Base-by-base conservation (phyloP, 1,284 basidiomycete species). In the Butyriboletus appendiculatus region DNA sequence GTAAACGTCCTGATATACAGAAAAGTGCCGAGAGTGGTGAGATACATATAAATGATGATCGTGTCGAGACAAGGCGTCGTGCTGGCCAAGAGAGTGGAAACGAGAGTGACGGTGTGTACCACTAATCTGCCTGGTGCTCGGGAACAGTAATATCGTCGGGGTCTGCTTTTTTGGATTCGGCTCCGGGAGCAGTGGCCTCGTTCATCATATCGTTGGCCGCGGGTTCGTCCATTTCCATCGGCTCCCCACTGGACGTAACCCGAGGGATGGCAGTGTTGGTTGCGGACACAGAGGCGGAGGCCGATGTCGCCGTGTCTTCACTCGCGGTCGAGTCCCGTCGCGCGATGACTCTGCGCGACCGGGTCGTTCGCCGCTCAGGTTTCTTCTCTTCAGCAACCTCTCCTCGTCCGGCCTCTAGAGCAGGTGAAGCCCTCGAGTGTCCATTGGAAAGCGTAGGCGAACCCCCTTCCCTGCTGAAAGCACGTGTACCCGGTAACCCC, bases 321-420 rank as follows among this genome's bases (percentile, higher is more conserved):
- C 75, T 79, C 10, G 63, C 59, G 20, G 61, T 68, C 3, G 80
- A 80, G 52, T 75, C 73, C 33, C 76, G 69, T 24, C 76, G 73
- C 54, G 71, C 55, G 30, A 62, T 41, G 4, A 48, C 73, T n/a
- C 70, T 73, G 50, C 75, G 73, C 18, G 78, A 75, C 48, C 80
- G 71, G 20, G 77, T 78, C 47, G 78, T 73, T 43, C 81, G 72
- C 41, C 81, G 73, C 55, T 77, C 77, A 1, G 70, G 67, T 40
- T 67, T 70, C 55, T 64, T 69, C 44, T 70, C 67, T 28, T 63
- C 65, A 10, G 9, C 48, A 15, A 59, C 57, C 4, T 63, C 67
- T 11, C 51, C 59, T 38, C 57, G 64, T 14, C 55, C 60, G 5
- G 22, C 53, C 12, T 61, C 69, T 30, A 48, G 18, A 32, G 48